Conservation (phyloP, 306 rosid genomes). For the Myrica gale region DNA sequence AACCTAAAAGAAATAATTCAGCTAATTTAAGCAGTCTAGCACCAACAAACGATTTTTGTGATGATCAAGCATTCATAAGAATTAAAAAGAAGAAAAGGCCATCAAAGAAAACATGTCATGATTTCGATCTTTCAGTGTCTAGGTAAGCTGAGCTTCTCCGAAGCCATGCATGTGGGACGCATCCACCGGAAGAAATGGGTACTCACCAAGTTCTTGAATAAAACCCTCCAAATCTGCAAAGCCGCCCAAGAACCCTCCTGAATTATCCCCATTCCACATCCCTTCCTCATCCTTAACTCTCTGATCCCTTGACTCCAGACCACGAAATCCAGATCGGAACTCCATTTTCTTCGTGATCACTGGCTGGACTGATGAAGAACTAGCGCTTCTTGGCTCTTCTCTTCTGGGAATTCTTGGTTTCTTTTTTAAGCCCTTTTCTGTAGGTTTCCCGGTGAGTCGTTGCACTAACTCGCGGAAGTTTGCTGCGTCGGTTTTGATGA, state of each 20-base stretch:
- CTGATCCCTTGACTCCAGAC: conserved; percentile 37
- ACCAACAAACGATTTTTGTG: background rate
- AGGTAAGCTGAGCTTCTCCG: conserved; percentile 50
- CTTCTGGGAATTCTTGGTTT: conserved; percentile 10
- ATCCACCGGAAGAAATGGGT: conserved; percentile 58
- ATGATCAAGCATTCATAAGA: background rate
- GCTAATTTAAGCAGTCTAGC: background rate
- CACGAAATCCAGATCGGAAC: conserved; percentile 25
- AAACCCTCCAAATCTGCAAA: conserved; percentile 77
- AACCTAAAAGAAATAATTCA: background rate
- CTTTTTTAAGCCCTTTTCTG: conserved; percentile 28
- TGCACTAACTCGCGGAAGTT: conserved; percentile 86
- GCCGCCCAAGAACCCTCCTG: conserved; percentile 57
- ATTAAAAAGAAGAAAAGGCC: background rate
- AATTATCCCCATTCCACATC: conserved; percentile 43
- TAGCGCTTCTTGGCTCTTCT: conserved; percentile 27
- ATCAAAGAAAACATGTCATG: background rate
- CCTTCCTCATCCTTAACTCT: conserved; percentile 40
- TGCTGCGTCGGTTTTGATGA: conserved; percentile 78
- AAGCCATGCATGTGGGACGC: conserved; percentile 51
- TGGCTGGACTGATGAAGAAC: conserved; percentile 21
- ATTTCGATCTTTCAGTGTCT: background rate
- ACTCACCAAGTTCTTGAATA: conserved; percentile 58
- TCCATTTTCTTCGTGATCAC: conserved; percentile 31
- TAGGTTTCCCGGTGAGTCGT: conserved; percentile 76